phyloP scores from a whole-genome alignment of 2,329 filamentous ascomycete genomes.

The Monosporascus sp. region DNA sequence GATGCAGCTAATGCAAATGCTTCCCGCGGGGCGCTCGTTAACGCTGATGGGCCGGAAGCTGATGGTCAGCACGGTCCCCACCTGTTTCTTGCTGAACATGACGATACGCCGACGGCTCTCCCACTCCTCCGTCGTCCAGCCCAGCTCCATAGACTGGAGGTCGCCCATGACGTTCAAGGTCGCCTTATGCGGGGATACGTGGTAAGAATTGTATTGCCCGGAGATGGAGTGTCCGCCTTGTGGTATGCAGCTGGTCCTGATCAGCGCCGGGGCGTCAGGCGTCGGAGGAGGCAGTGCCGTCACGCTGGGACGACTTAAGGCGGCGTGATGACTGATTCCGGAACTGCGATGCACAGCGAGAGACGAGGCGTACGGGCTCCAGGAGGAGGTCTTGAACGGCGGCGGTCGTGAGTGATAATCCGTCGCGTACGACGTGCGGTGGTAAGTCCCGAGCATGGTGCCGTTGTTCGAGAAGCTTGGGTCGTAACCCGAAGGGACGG shows the following conservation, averaged over 20 bases:
- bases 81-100: conserved; percentile 78
- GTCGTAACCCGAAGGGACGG: conserved; percentile 34
- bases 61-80: conserved; percentile 73
- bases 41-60: conserved; percentile 74
- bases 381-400: conserved; percentile 35
- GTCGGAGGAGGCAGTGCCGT: conserved; percentile 45
- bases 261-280: conserved; percentile 41
- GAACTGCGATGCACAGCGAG: conserved; percentile 36
- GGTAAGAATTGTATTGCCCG: conserved; percentile 65
- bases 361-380: conserved; percentile 39
- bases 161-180: conserved; percentile 80
- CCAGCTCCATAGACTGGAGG: conserved; percentile 73
- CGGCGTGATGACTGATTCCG: conserved; percentile 34
- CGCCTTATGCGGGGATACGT: conserved; percentile 79
- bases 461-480: conserved; percentile 26
- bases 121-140: conserved; percentile 80
- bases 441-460: conserved; percentile 53
- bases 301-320: conserved; percentile 41
- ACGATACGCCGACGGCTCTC: conserved; percentile 77
- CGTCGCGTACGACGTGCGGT: conserved; percentile 47
- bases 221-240: conserved; percentile 32
- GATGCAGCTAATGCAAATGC: conserved; percentile 95
- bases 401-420: conserved; percentile 36
- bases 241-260: conserved; percentile 52
- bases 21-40: conserved; percentile 74